These are phyloP conservation scores for Physocladia obscura DNA, from an alignment of 192 early-diverging fungal species.

Conservation along the genomic window DNA sequence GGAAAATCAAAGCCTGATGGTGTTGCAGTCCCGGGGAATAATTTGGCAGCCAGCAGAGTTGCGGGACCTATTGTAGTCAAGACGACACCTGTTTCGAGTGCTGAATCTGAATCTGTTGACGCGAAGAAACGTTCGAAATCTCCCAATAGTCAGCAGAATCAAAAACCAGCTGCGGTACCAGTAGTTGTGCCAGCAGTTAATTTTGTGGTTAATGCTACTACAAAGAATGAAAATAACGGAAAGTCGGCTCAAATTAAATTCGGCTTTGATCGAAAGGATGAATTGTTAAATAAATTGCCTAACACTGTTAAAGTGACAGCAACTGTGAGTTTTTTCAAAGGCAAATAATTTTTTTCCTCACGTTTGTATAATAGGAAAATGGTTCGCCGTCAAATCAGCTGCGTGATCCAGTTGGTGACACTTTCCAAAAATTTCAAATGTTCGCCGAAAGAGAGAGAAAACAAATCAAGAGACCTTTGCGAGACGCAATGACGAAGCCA, in stretches of 20 bases:
- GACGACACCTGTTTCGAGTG: background rate
- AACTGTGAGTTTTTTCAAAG: too few relatives aligned
- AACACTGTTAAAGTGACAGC: slow-evolving; percentile 5
- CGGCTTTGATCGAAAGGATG: slow-evolving; percentile 6
- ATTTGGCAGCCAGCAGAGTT: too few relatives aligned
- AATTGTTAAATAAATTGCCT: slow-evolving; percentile 30
- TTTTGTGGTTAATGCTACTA: background rate
- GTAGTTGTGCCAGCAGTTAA: background rate
- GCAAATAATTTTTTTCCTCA: too few relatives aligned
- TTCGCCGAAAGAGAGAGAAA: slow-evolving; percentile 77
- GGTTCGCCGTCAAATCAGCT: too few relatives aligned
- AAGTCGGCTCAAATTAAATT: slow-evolving; percentile 14
- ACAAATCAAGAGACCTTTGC: slow-evolving; percentile 69
- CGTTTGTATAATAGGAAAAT: too few relatives aligned
- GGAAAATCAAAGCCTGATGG: too few relatives aligned
- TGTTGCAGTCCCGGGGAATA: too few relatives aligned
- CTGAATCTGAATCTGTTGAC: background rate
- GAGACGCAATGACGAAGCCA: slow-evolving; percentile 57
- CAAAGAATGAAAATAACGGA: background rate
- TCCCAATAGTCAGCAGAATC: background rate
- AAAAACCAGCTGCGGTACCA: background rate
- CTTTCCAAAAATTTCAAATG: slow-evolving; percentile 47
- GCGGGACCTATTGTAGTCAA: background rate
- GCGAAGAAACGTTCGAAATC: background rate
- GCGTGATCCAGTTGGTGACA: slow-evolving; percentile 41